Conservation (phyloP, 2,329 filamentous ascomycete species). For the Beauveria varroae region DNA sequence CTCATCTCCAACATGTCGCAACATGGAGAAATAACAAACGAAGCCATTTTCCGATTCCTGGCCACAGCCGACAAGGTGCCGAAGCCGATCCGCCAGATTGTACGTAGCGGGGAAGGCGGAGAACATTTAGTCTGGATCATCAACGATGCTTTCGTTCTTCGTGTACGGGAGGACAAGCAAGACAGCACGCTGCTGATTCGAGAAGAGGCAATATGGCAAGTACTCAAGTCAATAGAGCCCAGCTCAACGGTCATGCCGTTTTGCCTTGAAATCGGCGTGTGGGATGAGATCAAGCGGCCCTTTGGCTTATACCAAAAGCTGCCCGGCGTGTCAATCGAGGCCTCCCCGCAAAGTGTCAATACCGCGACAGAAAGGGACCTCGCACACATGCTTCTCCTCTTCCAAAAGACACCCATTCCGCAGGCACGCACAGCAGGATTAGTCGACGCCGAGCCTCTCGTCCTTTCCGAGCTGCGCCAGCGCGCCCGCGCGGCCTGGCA, state of each 20-base stretch:
- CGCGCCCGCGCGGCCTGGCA: background rate
- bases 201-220: background rate
- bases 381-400: background rate
- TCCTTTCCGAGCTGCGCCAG: background rate
- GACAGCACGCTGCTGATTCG: background rate
- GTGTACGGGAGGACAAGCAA: background rate
- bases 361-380: background rate
- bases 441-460: background rate
- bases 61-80: background rate
- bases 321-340: constrained; percentile 1
- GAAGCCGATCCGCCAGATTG: background rate
- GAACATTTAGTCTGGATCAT: constrained; percentile 8
- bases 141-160: constrained; percentile 2
- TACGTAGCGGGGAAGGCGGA: constrained; percentile 8
- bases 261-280: background rate
- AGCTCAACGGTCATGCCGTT: background rate
- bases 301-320: constrained; percentile 10
- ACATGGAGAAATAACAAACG: background rate
- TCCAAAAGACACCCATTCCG: background rate
- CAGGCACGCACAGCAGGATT: background rate
- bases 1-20: background rate
- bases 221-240: background rate
- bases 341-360: background rate
- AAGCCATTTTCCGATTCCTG: background rate
- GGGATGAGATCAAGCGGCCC: background rate